Conservation (phyloP, 306 rosid genomes). For the Quercus dentata region DNA sequence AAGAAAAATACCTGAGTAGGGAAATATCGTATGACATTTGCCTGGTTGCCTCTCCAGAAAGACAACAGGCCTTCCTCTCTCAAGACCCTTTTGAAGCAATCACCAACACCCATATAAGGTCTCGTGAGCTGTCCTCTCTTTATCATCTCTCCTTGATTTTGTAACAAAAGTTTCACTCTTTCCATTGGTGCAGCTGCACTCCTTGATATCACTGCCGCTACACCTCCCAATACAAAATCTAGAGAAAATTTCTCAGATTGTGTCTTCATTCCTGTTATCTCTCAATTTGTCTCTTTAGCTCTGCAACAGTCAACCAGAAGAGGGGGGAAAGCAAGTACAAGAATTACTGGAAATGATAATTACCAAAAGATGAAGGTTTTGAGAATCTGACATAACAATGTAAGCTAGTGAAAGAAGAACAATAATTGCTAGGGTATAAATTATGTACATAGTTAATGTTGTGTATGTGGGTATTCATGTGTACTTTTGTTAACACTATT, state of each 20-base stretch:
- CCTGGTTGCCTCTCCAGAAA: slow-evolving; percentile 96
- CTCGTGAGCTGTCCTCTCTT: slow-evolving; percentile 78
- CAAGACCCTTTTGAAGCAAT: slow-evolving; percentile 64
- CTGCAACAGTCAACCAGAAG: neutral
- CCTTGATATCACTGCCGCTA: slow-evolving; percentile 65
- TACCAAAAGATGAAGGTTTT: neutral
- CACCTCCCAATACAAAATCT: slow-evolving; percentile 83
- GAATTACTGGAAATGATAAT: neutral
- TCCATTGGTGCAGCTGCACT: slow-evolving; percentile 89
- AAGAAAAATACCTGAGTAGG: slow-evolving; percentile 76
- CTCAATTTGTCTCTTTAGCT: slow-evolving; percentile 20
- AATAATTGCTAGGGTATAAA: neutral
- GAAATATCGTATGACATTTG: slow-evolving; percentile 78
- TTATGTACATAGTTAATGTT: neutral
- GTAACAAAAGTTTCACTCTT: slow-evolving; percentile 89
- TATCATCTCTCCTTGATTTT: slow-evolving; percentile 92
- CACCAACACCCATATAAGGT: slow-evolving; percentile 66
- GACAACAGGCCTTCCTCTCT: slow-evolving; percentile 81
- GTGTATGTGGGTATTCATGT: neutral
- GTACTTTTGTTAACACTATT: neutral
- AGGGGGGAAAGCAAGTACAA: neutral
- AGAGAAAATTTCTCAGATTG: slow-evolving; percentile 65
- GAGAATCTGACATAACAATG: neutral
- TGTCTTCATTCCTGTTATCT: slow-evolving; percentile 38
- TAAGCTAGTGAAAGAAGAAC: neutral